Conservation (phyloP, 345 rosid species). For the Bretschneidera sinensis region DNA sequence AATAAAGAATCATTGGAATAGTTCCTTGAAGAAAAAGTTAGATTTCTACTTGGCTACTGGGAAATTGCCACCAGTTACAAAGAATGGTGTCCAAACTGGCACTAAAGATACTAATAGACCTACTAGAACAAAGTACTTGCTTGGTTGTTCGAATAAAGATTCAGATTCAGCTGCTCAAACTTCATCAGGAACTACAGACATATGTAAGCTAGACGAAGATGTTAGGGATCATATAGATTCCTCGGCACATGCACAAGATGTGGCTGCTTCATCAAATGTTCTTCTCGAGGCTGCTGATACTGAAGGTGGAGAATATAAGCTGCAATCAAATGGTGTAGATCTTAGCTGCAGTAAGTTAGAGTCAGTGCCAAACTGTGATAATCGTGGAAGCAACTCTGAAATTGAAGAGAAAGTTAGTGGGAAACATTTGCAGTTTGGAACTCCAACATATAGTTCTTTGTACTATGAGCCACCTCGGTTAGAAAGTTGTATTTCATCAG, state of each 20-base stretch:
- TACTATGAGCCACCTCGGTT: constrained; percentile 51
- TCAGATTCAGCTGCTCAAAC: constrained; percentile 48
- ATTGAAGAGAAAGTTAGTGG: constrained; percentile 24
- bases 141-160: constrained; percentile 34
- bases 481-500: constrained; percentile 30
- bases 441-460: constrained; percentile 46
- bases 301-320: constrained; percentile 43
- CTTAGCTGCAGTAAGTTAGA: constrained; percentile 34
- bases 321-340: constrained; percentile 22
- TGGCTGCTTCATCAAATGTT: constrained; percentile 39
- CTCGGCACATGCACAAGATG: constrained; percentile 32
- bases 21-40: constrained; percentile 89
- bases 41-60: constrained; percentile 72
- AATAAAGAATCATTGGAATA: constrained; percentile 97
- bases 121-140: constrained; percentile 23
- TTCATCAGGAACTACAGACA: constrained; percentile 41
- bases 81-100: constrained; percentile 41
- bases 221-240: constrained; percentile 42
- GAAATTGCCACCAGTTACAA: constrained; percentile 57
- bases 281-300: constrained; percentile 44
- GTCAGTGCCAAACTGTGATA: constrained; percentile 30
- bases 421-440: constrained; percentile 26
- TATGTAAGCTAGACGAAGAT: constrained; percentile 42
- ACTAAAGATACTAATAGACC: constrained; percentile 26
- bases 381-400: constrained; percentile 21